Evolutionary conservation across 768 basidiomycete species (phyloP), one percentile per base, ranked within the genome.

Genomic region (Phylloporus sp.): DNA sequence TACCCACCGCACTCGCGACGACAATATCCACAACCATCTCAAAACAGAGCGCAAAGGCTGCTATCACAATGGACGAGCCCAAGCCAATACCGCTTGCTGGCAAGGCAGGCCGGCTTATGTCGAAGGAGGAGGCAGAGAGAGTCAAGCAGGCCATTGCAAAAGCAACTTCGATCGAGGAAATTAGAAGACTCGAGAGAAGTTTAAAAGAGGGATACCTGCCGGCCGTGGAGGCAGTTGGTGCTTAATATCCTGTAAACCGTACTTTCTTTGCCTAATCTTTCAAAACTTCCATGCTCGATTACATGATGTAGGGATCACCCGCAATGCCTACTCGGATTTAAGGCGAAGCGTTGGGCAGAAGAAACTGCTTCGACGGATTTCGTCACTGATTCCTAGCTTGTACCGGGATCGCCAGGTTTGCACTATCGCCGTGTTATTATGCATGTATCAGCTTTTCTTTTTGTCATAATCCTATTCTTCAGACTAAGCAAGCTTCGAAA

Each of bases 141-240:
- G 89, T 95, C 56, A 87, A 84, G 67, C 82, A 84, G 28, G 92
- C 92, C 16, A 94, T 95, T 59, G 86, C 88, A 56, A 86, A 84
- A 56, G 93, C 93, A n/a, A 89, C 86, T 29, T 93, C 89, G 43
- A 81, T 91, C 58, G 92, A 95, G 65, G 92, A 95, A 71, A 85
- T 95, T 62, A 80, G 86, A 69, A 80, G 81, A 62, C 66, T 94
- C 58, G 91, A 94, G 70, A 80, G 88, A 72, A 87, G 81, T 66
- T 70, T 93, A 60, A 80, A 82, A 62, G 91, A 94, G 64, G 92
- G 92, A 39, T 91, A 87, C 69, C 70, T 92, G 70, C 90, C 91
- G 44, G 77, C 81, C 53, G 77, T 85, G 73, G 88, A 89, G 64
- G 78, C 81, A 45, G 82, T 90, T 50, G 88, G 88, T 36, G 88